phyloP scores from a whole-genome alignment of 208 protist genomes.

The Polymyxa betae region DNA sequence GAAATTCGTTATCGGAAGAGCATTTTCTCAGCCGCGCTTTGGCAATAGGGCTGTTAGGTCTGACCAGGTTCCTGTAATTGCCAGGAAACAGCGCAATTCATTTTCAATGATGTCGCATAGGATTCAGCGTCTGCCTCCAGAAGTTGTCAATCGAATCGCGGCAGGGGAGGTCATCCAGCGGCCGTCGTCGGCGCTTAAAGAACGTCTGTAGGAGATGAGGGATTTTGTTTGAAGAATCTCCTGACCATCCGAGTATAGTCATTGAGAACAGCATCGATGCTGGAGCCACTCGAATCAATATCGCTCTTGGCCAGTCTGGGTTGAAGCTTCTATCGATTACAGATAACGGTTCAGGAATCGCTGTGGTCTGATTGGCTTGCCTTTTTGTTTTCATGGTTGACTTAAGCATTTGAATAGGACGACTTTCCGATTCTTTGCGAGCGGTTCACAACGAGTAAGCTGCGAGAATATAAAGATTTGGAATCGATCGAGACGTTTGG shows the following conservation, averaged over 20 bases:
- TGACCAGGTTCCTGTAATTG: too few relatives aligned
- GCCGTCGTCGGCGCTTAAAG: constrained; percentile 75
- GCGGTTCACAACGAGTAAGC: constrained; percentile 63
- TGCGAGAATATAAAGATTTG: constrained; percentile 78
- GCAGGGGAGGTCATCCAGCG: constrained; percentile 78
- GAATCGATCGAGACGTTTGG: constrained; percentile 81
- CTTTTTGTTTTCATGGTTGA: constrained; percentile 59
- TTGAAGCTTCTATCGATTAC: constrained; percentile 72
- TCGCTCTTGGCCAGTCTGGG: constrained; percentile 64
- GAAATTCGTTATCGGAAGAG: too few relatives aligned
- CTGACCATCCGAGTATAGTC: constrained; percentile 40
- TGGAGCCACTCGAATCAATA: constrained; percentile 68
- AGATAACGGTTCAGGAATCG: constrained; percentile 76
- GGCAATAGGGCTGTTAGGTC: too few relatives aligned
- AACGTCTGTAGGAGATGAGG: constrained; percentile 53
- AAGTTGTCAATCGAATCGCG: constrained; percentile 73
- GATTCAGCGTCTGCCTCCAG: constrained; percentile 35
- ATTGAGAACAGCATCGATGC: constrained; percentile 82
- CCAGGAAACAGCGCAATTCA: too few relatives aligned
- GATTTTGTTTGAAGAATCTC: neutral
- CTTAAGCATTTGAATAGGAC: constrained; percentile 67
- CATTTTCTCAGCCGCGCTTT: too few relatives aligned
- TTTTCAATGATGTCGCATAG: neutral
- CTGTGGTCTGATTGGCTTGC: constrained; percentile 60
- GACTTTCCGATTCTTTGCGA: constrained; percentile 70